Conservation (phyloP, 2,329 filamentous ascomycete genomes). For the Atkinsonella texensis region DNA sequence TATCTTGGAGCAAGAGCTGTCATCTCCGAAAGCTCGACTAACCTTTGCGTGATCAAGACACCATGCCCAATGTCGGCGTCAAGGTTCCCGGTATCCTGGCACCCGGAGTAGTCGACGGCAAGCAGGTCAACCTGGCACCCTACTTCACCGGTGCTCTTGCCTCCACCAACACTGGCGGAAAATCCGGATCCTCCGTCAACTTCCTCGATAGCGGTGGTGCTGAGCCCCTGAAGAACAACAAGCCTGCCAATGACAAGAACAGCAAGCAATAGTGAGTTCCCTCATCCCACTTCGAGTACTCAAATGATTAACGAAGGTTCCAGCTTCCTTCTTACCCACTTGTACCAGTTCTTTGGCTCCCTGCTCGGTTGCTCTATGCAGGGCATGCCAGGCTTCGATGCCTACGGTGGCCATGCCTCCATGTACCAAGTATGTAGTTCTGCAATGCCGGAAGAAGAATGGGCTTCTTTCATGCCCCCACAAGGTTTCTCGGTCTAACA, state of each 20-base stretch:
- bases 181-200: constrained; percentile 36
- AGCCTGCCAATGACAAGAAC: constrained; percentile 34
- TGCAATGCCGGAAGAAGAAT: no score
- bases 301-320: not conserved
- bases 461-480: no score
- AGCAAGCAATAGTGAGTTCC: constrained; percentile 30
- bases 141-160: constrained; percentile 46
- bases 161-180: constrained; percentile 39
- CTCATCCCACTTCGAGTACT: not conserved
- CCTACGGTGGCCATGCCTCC: constrained; percentile 32
- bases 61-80: constrained; percentile 38
- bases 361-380: constrained; percentile 43
- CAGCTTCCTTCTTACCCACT: constrained; percentile 45
- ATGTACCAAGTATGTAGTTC: constrained; percentile 25
- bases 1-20: not conserved
- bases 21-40: not conserved
- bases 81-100: constrained; percentile 46
- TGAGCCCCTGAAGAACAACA: constrained; percentile 41
- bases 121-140: constrained; percentile 41
- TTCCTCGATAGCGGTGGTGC: constrained; percentile 50
- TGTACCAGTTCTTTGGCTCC: constrained; percentile 49
- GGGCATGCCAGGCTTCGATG: constrained; percentile 35
- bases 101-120: constrained; percentile 34
- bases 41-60: constrained; percentile 23
- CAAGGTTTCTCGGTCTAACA: no score